Percentiles rank a stretch among this genome's conserved stretches.
Evolutionary conservation across 176 grass and related monocot genomes (phyloP).

Genomic region (sorghum (Sorghum bicolor)): DNA sequence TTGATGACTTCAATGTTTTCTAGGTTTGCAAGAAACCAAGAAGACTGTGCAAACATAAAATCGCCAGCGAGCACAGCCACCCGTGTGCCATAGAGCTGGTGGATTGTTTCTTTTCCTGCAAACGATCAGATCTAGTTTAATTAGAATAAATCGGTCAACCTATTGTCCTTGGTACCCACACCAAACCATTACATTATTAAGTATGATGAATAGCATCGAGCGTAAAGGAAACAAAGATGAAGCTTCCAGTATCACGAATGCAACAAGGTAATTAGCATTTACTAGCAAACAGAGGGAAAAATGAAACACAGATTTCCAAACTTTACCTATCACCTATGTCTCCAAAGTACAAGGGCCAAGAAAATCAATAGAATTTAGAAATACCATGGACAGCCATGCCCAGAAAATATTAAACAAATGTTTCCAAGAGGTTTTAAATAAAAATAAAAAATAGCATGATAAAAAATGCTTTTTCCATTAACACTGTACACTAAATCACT

Average conservation of each 20-base stretch:
- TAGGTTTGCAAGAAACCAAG: slow-evolving; percentile 94
- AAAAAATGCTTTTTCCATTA: not conserved
- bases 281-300: not conserved
- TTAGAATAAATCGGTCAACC: slow-evolving; percentile 1
- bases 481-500: slow-evolving; percentile 72
- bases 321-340: not conserved
- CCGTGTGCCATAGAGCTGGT: slow-evolving; percentile 84
- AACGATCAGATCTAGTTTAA: not conserved
- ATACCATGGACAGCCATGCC: not conserved
- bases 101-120: slow-evolving; percentile 83
- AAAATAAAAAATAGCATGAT: not conserved
- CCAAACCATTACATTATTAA: not conserved
- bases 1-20: slow-evolving; percentile 97
- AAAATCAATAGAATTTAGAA: not conserved
- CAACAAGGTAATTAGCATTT: not conserved
- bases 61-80: slow-evolving; percentile 90
- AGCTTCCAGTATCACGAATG: not conserved
- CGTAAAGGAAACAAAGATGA: slow-evolving; percentile 5
- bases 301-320: not conserved
- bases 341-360: not conserved
- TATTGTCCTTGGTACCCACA: not conserved
- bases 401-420: not conserved
- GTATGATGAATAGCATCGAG: not conserved
- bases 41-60: slow-evolving; percentile 98
- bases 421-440: not conserved